phyloP scores from a whole-genome alignment of 805 yeast species.

The Candida awuae region DNA sequence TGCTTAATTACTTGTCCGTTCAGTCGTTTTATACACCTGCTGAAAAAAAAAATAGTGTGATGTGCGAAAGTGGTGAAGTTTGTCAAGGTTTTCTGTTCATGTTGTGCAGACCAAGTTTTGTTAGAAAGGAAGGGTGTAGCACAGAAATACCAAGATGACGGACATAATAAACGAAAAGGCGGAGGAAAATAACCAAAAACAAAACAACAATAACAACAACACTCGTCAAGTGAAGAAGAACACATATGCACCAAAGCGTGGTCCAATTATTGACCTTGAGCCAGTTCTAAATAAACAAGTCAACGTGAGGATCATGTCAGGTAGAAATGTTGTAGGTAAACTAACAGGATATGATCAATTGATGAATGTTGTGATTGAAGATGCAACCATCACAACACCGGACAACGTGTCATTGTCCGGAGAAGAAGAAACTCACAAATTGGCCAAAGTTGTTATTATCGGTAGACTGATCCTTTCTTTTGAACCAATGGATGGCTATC shows the following conservation, averaged over 20 bases:
- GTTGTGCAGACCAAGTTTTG: too few species aligned
- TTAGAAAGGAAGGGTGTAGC: conserved; percentile 5
- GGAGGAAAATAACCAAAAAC: conserved; percentile 6
- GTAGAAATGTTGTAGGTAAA: conserved; percentile 66
- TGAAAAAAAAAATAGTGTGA: too few species aligned
- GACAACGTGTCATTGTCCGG: conserved; percentile 27
- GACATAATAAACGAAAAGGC: background rate
- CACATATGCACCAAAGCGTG: conserved; percentile 69
- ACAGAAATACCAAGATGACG: background rate
- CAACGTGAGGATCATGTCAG: conserved; percentile 76
- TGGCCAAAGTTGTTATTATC: conserved; percentile 57
- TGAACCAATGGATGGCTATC: conserved; percentile 69
- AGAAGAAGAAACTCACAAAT: conserved; percentile 47
- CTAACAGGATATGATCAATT: conserved; percentile 80
- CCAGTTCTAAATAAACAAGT: conserved; percentile 67
- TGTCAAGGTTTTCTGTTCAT: too few species aligned
- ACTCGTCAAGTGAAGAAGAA: conserved; percentile 8
- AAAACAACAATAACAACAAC: conserved; percentile 1
- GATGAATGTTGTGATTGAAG: conserved; percentile 70
- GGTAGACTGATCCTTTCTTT: conserved; percentile 71
- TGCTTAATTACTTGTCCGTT: too few species aligned
- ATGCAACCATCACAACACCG: conserved; percentile 55
- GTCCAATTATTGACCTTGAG: conserved; percentile 75
- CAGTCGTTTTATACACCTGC: too few species aligned
- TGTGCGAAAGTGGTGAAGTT: too few species aligned